Evolutionary conservation across 306 rosid species (phyloP).

Genomic region (Glycyrrhiza uralensis): DNA sequence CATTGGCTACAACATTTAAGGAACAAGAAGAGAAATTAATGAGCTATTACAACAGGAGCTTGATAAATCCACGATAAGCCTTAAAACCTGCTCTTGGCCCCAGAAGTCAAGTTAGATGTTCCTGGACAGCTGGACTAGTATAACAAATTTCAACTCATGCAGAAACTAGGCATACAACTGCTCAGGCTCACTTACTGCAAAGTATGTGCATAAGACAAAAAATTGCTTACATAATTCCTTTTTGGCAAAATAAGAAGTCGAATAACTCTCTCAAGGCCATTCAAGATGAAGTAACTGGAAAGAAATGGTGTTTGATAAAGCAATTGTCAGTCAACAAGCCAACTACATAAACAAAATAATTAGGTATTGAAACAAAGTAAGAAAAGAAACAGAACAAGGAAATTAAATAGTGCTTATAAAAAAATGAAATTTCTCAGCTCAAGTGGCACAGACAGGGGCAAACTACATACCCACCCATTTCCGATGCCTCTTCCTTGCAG

Average conservation of each 20-base stretch:
- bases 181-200: slow-evolving; percentile 4
- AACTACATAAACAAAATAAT: not conserved
- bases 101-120: not conserved
- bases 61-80: slow-evolving; percentile 20
- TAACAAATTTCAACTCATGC: not conserved
- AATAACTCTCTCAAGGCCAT: slow-evolving; percentile 91
- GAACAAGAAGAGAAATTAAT: slow-evolving; percentile 28
- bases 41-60: slow-evolving; percentile 11
- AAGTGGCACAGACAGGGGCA: slow-evolving; percentile 14
- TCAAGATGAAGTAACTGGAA: slow-evolving; percentile 81
- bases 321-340: not conserved
- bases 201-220: not conserved
- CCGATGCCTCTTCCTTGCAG: slow-evolving; percentile 81
- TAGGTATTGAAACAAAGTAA: not conserved
- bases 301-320: slow-evolving; percentile 13
- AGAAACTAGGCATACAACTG: slow-evolving; percentile 19
- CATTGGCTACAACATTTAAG: slow-evolving; percentile 63
- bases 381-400: slow-evolving; percentile 3
- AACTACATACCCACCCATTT: slow-evolving; percentile 97
- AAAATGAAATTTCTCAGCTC: not conserved
- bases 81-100: slow-evolving; percentile 10
- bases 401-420: not conserved
- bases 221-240: slow-evolving; percentile 76
- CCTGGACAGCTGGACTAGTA: not conserved
- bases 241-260: slow-evolving; percentile 80